These are phyloP conservation scores for Lasiodiplodia gonubiensis DNA, from an alignment of 2,329 filamentous ascomycete species.

Conservation along the genomic window DNA sequence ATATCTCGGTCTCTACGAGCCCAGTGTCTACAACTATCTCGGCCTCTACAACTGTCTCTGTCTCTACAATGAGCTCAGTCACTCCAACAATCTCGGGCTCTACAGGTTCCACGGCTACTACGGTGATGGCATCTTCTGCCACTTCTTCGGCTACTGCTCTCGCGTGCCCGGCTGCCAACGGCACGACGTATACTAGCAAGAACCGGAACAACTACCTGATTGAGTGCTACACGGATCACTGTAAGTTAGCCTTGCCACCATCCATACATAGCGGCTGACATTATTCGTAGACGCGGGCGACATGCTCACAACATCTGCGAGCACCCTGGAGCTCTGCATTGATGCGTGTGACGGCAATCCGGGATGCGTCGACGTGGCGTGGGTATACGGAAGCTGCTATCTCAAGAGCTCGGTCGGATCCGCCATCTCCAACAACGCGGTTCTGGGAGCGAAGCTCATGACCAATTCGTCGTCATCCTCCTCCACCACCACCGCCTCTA, in stretches of 20 bases:
- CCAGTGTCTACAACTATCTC: neutral
- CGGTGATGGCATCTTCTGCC: neutral
- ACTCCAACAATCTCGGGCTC: too few species aligned
- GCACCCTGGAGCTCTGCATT: conserved; percentile 29
- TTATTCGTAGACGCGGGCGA: conserved; percentile 27
- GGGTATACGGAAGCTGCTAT: conserved; percentile 33
- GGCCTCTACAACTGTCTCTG: neutral
- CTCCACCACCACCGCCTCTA: neutral
- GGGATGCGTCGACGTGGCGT: conserved; percentile 32
- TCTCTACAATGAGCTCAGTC: neutral
- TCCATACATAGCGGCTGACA: neutral
- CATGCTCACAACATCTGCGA: conserved; percentile 26
- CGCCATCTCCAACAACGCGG: conserved; percentile 1
- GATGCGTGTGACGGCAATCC: conserved; percentile 30
- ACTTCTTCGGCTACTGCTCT: conserved; percentile 10
- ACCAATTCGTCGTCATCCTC: neutral
- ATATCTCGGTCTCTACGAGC: neutral
- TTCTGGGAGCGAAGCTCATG: conserved; percentile 10
- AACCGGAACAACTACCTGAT: conserved; percentile 20
- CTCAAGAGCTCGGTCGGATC: conserved; percentile 30
- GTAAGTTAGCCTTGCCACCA: neutral
- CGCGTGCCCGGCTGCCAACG: conserved; percentile 8
- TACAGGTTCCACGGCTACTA: neutral
- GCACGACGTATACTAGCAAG: neutral
- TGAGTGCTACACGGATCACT: conserved; percentile 33